Evolutionary conservation across 2,329 filamentous ascomycete genomes (phyloP).

Genomic region (Trichoderma gracile): DNA sequence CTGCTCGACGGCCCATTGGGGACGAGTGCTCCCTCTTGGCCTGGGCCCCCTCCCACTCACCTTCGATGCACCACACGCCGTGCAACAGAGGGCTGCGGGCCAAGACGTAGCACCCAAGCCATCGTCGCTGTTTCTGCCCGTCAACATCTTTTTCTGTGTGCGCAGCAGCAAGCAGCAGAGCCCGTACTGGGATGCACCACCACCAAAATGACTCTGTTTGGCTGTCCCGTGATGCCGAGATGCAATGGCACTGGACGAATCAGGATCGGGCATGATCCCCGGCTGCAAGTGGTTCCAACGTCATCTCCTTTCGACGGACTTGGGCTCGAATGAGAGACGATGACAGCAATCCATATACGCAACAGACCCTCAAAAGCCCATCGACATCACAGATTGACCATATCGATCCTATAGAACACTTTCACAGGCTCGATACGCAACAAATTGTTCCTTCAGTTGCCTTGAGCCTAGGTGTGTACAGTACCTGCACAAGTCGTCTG

Average conservation of each 20-base stretch:
- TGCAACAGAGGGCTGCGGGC: constrained; percentile 2
- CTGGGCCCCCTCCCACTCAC: constrained; percentile 1
- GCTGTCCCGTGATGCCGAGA: constrained; percentile 12
- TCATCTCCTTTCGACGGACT: constrained; percentile 6
- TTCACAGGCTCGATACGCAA: neutral
- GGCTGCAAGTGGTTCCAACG: neutral
- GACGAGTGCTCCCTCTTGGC: neutral
- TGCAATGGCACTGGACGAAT: constrained; percentile 5
- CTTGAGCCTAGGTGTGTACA: neutral
- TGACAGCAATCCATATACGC: neutral
- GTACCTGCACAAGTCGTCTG: neutral
- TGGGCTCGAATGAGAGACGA: neutral
- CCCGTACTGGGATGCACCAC: constrained; percentile 12
- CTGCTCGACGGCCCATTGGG: neutral
- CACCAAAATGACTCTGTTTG: neutral
- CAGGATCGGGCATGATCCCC: neutral
- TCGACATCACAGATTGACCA: neutral
- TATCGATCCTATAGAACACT: no score
- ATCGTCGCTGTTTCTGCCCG: neutral
- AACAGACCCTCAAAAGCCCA: neutral
- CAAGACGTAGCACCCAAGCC: constrained; percentile 3
- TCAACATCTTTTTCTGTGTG: neutral
- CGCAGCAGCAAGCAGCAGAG: constrained; percentile 13
- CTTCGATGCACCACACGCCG: constrained; percentile 14
- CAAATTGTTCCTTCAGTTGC: neutral